Evolutionary conservation across 1,284 basidiomycete species (phyloP), one percentile per base, ranked within the genome.

Genomic region (Sanghuangporus weigelae): DNA sequence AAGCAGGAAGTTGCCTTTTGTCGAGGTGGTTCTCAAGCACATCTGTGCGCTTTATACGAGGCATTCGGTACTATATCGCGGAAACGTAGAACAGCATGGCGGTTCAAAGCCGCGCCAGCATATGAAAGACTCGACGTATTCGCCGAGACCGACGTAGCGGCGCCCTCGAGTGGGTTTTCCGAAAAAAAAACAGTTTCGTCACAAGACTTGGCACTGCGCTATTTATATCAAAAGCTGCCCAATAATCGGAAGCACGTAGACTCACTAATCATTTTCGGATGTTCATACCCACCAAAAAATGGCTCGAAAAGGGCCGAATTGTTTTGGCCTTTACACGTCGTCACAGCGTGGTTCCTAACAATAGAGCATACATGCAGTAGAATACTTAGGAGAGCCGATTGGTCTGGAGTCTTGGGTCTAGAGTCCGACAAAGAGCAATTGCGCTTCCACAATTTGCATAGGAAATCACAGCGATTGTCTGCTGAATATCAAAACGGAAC

Each of bases 81-180:
- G 40, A 51, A 60, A 60, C n/a, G 14, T 5, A n/a, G 36, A 14
- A 19, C 19, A 2, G 42, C 31, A 49, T 36, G 57, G 14, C n/a
- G 23, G 40, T 46, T 35, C 23, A 21, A 19, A 12, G 36, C 16
- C 40, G n/a, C 49, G 48, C 58, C 38, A 46, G 19, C 48, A 38
- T 60, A 59, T n/a, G 26, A 36, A 44, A 16, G 12, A 35, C 35
- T 31, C 58, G 49, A 60, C 48, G 48, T 60, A 40, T 60, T 53
- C 49, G 26, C 58, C 58, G 58, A 60, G 35, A 42, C 40, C 36
- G 31, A 54, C 53, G 53, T 54, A 31, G 26, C 31, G 6, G 36
- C 39, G 26, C n/a, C 26, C 36, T 54, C 10, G 12, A 54, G 16
- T n/a, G 14, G 8, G 21, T 38, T 38, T 38, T 26, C 8, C n/a